Evolutionary conservation across 2,329 filamentous ascomycete genomes (phyloP).

Genomic region (Ciborinia camelliae): DNA sequence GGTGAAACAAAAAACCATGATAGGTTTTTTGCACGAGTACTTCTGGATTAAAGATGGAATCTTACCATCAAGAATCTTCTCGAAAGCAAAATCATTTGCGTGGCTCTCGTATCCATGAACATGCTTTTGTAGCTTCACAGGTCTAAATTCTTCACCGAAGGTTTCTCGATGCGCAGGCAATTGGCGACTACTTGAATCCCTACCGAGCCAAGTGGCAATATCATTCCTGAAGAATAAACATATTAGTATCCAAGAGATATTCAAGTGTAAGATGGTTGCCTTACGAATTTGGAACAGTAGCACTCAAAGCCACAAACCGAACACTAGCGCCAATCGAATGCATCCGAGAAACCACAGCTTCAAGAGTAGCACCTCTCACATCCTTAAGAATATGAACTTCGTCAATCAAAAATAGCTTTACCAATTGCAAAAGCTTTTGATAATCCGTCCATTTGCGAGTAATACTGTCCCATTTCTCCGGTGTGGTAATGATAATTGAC

Average conservation of each 20-base stretch:
- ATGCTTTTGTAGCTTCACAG: conserved; percentile 71
- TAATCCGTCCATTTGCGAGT: conserved; percentile 86
- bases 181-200: conserved; percentile 54
- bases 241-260: not conserved
- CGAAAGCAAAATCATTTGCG: conserved; percentile 73
- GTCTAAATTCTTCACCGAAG: conserved; percentile 77
- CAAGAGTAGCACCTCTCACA: conserved; percentile 71
- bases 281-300: conserved; percentile 73
- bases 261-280: not conserved
- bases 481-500: conserved; percentile 81
- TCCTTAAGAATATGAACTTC: conserved; percentile 87
- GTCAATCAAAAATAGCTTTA: conserved; percentile 80
- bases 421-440: conserved; percentile 66
- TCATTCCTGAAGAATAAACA: conserved; percentile 47
- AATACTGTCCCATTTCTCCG: conserved; percentile 89
- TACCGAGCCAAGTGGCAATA: conserved; percentile 76
- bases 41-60: conserved; percentile 63
- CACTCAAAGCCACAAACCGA: conserved; percentile 77
- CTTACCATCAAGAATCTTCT: conserved; percentile 63
- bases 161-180: conserved; percentile 63
- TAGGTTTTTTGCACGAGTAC: conserved; percentile 68
- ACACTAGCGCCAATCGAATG: conserved; percentile 73
- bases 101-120: conserved; percentile 66
- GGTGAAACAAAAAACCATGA: conserved; percentile 81
- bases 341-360: conserved; percentile 84